Conservation (phyloP, 1,284 basidiomycete species). For the Naganishia sp. region DNA sequence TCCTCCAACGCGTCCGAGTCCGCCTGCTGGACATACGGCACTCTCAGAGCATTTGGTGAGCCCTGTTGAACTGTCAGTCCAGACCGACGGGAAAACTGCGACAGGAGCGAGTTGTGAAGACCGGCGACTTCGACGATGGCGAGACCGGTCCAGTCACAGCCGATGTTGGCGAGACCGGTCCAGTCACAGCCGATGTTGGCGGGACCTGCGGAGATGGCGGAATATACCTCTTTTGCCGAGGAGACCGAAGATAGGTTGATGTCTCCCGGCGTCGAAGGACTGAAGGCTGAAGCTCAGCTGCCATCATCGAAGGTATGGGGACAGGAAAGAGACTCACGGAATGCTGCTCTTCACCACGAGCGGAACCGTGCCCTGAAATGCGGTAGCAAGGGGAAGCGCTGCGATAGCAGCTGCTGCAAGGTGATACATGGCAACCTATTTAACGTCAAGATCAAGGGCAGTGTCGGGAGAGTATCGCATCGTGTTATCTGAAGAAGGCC, state of each 20-base stretch:
- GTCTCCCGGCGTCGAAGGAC: background rate
- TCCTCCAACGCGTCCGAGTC: background rate
- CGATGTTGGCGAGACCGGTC: conserved; percentile 24
- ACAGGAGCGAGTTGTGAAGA: conserved; percentile 14
- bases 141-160: conserved; percentile 25
- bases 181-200: conserved; percentile 21
- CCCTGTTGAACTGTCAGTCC: conserved; percentile 6
- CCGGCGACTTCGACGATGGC: conserved; percentile 23
- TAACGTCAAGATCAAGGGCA: no score
- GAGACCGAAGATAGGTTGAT: background rate
- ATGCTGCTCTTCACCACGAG: conserved; percentile 18
- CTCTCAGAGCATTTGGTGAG: background rate
- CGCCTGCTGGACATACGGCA: conserved; percentile 18
- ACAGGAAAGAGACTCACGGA: conserved; percentile 11
- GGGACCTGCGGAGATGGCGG: conserved; percentile 6
- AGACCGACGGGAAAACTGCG: conserved; percentile 4
- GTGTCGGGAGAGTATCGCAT: no score
- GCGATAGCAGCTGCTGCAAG: conserved; percentile 15
- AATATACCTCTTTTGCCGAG: conserved; percentile 9
- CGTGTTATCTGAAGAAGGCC: background rate
- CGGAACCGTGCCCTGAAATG: conserved; percentile 27
- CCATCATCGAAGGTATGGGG: background rate
- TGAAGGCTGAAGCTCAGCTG: background rate
- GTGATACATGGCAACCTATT: background rate
- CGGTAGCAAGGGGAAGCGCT: conserved; percentile 11